A percentile compares a stretch with the other conserved stretches of the same genome.
Conservation (phyloP, 2,329 filamentous ascomycete genomes). For the Cryphonectria japonica region DNA sequence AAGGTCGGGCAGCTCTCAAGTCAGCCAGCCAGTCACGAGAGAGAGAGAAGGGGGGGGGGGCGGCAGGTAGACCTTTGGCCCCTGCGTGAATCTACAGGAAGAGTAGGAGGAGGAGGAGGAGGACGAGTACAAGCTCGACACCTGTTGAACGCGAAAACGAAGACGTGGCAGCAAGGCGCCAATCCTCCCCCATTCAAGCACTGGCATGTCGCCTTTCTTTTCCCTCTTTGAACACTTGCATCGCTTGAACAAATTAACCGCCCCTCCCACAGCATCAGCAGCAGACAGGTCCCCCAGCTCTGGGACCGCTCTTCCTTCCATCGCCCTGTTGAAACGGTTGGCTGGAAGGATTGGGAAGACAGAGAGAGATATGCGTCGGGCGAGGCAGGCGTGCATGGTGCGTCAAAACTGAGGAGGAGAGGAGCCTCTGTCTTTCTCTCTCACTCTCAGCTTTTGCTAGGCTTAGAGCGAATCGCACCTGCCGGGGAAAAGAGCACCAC, state of each 20-base stretch:
- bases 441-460: neutral
- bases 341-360: neutral
- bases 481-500: neutral
- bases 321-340: neutral
- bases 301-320: neutral
- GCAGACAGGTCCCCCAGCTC: neutral
- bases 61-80: too few relatives aligned
- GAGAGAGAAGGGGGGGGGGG: too few relatives aligned
- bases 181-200: too few relatives aligned
- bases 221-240: neutral
- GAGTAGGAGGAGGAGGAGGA: neutral
- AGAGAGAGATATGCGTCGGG: neutral
- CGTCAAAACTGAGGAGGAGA: neutral
- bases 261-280: neutral
- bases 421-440: too few relatives aligned
- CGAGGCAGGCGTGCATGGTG: neutral
- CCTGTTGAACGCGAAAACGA: neutral
- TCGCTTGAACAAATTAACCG: neutral
- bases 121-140: neutral
- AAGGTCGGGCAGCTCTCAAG: too few relatives aligned
- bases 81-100: neutral
- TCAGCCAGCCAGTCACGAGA: neutral
- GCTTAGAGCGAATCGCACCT: constrained; percentile 5
- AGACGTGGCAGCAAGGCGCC: neutral
- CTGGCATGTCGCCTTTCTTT: neutral